These are phyloP conservation scores for Populus tomentosa DNA, from an alignment of 441 rosid genomes.

Conservation along the genomic window DNA sequence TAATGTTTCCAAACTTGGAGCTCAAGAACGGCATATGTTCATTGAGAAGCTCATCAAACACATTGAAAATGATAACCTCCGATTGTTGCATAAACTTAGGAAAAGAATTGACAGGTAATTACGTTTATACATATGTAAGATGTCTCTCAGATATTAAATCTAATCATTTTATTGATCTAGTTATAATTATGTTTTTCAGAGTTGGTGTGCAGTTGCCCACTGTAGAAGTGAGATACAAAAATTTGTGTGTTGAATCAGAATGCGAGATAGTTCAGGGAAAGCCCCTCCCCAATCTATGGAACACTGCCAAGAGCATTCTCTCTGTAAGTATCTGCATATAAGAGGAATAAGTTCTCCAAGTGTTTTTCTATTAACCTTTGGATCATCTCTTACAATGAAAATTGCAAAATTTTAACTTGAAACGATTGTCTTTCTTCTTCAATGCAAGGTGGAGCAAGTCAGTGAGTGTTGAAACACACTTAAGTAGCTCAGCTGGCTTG, in stretches of 20 bases:
- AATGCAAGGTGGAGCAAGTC: background rate
- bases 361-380: background rate
- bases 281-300: conserved; percentile 46
- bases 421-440: background rate
- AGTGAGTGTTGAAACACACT: background rate
- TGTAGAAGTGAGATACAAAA: conserved; percentile 38
- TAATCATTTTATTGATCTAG: background rate
- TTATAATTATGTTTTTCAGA: conserved; percentile 16
- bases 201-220: conserved; percentile 41
- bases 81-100: conserved; percentile 45
- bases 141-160: background rate
- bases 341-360: background rate
- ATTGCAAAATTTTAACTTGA: background rate
- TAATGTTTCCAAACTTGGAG: conserved; percentile 49
- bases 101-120: conserved; percentile 53
- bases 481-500: too few relatives aligned
- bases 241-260: conserved; percentile 37
- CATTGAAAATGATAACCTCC: conserved; percentile 48
- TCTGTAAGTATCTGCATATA: conserved; percentile 23
- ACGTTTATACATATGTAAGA: too few relatives aligned
- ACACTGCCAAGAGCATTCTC: conserved; percentile 20
- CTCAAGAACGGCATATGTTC: conserved; percentile 45
- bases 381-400: background rate
- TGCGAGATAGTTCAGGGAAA: conserved; percentile 40
- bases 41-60: conserved; percentile 59